Base-by-base conservation (phyloP, 139 green algal species). In the Tetradesmus obliquus region DNA sequence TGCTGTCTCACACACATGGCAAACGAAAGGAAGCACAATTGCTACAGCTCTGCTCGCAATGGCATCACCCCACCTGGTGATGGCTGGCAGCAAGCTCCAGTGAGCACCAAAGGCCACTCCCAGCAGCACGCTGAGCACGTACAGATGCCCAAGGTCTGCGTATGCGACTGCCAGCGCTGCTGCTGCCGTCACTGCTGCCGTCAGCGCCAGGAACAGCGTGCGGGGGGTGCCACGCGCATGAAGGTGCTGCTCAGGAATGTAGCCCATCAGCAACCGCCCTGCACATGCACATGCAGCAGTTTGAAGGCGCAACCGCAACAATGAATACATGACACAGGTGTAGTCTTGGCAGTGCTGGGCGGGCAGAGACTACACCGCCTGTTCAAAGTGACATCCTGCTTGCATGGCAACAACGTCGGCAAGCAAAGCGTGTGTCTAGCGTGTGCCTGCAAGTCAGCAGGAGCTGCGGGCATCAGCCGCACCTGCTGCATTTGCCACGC, bases 81-180 rank as follows among this genome's bases (percentile, higher is more conserved):
- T 94, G 19, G 95, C 92, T 6, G 97, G 96, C 55, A 99, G 93
- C n/a, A 99, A 90, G 55, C 90, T 93, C 97, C 96, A 98, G 92
- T 97, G 94, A 19, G 91, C 94, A 8, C 97, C 97, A 93, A 98
- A 99, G 0, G 91, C 90, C 4, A 98, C 90, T 19, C 97, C 97
- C 57, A 94, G 79, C 24, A 96, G 60, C n/a, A 96, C 53, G 2
- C 92, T 86, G 13, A 96, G 91, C 5, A 86, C 22, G 85, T 95
- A 76, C 74, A 91, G 20, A 91, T 87, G 53, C 53, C 82, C 55
- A 5, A 93, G 24, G 8, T 22, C 32, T 32, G 88, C 88, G 8
- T 88, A 92, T 24, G 88, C 82, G 1, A 55, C 66, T 53, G 55
- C 66, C 74, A 93, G n/a, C 51, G 89, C 93, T 12, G 90, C 79